These are phyloP conservation scores for Syzygium grande DNA, from an alignment of 345 rosid genomes.

Conservation along the genomic window DNA sequence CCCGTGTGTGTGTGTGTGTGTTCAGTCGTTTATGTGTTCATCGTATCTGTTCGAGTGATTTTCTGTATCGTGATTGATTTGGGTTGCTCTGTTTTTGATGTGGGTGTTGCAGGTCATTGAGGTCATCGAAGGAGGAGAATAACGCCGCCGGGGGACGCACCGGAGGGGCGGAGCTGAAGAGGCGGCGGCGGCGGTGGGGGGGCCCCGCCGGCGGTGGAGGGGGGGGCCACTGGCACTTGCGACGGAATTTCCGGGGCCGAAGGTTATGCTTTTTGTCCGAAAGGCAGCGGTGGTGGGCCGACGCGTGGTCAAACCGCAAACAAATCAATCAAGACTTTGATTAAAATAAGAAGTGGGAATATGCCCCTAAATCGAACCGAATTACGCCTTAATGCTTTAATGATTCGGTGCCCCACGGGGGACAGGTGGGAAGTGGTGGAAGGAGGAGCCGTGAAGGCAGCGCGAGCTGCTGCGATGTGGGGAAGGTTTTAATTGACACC, in stretches of 20 bases:
- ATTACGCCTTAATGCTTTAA: neutral
- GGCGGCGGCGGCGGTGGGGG: neutral
- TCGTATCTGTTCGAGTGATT: neutral
- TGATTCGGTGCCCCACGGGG: neutral
- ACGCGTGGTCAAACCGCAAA: neutral
- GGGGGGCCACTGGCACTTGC: neutral
- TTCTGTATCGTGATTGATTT: neutral
- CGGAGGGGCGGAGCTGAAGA: neutral
- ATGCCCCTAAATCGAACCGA: neutral
- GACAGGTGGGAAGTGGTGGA: neutral
- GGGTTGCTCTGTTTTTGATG: neutral
- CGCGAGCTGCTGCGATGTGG: neutral
- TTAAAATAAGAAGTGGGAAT: neutral
- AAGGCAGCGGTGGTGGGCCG: neutral
- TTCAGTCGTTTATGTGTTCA: neutral
- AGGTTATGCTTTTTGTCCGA: neutral
- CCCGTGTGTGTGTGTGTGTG: neutral
- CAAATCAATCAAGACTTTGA: neutral
- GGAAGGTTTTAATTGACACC: neutral
- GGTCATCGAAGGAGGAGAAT: neutral
- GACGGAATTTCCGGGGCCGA: neutral
- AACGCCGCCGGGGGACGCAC: neutral
- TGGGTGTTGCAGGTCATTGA: neutral
- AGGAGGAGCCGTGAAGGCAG: neutral
- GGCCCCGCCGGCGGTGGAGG: neutral